phyloP scores from a whole-genome alignment of 2,329 filamentous ascomycete species.

The Metarhizium brunneum region DNA sequence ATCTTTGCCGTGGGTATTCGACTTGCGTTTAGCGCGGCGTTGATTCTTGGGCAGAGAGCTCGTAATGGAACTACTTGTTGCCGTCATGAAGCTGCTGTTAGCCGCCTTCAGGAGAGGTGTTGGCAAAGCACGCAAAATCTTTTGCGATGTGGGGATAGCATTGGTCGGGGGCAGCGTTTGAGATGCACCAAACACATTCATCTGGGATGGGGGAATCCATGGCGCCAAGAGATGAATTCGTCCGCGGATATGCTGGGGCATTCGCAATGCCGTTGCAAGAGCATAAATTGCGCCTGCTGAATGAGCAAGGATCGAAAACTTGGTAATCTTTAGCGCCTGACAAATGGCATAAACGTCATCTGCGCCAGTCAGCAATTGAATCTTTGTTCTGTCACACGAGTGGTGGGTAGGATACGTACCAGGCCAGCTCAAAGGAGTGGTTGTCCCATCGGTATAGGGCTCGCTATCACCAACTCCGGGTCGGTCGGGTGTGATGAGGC shows the following conservation, averaged over 20 bases:
- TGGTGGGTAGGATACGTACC: conserved; percentile 45
- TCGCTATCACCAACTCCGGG: conserved; percentile 92
- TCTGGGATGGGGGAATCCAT: conserved; percentile 94
- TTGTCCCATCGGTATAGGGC: conserved; percentile 68
- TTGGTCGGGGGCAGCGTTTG: conserved; percentile 71
- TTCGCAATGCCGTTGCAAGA: conserved; percentile 84
- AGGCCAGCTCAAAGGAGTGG: conserved; percentile 88
- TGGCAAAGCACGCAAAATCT: conserved; percentile 80
- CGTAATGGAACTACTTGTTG: conserved; percentile 78
- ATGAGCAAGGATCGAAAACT: conserved; percentile 93
- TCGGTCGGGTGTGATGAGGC: conserved; percentile 87
- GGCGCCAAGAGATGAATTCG: conserved; percentile 90
- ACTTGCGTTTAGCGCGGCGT: conserved; percentile 51
- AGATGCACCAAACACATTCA: conserved; percentile 67
- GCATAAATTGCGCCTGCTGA: conserved; percentile 98
- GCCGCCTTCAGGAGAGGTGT: conserved; percentile 88
- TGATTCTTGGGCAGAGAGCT: conserved; percentile 63
- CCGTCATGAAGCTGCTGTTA: conserved; percentile 90
- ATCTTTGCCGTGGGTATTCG: conserved; percentile 28
- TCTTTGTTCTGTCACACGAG: not conserved
- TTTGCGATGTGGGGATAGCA: conserved; percentile 83
- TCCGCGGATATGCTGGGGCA: conserved; percentile 92
- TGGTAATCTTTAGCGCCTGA: conserved; percentile 81
- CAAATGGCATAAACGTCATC: conserved; percentile 90
- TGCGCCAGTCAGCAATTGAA: conserved; percentile 21